Evolutionary conservation across 139 green algal genomes (phyloP).

Genomic region (Astrephomene gubernaculifera): DNA sequence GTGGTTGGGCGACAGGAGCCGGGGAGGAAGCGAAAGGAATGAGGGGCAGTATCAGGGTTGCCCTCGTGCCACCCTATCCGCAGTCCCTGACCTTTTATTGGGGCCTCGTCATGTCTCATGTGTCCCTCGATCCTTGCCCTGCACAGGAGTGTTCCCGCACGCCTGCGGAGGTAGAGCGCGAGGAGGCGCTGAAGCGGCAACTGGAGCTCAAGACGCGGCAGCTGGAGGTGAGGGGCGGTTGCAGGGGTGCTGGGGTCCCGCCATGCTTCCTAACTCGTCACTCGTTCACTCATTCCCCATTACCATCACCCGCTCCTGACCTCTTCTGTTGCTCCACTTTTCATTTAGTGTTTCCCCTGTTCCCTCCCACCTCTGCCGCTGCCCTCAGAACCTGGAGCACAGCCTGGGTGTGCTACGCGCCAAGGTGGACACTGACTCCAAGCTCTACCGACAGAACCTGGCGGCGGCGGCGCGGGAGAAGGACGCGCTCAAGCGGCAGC

Average conservation of each 20-base stretch:
- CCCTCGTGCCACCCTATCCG: no score
- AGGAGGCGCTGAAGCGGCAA: constrained; percentile 38
- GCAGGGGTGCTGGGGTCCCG: no score
- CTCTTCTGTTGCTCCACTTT: no score
- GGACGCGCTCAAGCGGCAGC: constrained; percentile 43
- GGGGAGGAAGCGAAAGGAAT: no score
- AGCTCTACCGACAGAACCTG: constrained; percentile 35
- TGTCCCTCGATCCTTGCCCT: background rate
- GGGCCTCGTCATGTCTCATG: no score
- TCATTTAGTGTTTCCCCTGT: no score
- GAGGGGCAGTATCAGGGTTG: no score
- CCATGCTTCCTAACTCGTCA: no score
- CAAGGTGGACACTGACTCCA: constrained; percentile 36
- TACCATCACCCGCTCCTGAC: no score
- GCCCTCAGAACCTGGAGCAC: constrained; percentile 30
- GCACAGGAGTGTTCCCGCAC: constrained; percentile 48
- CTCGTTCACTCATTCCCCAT: no score
- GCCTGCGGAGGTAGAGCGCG: constrained; percentile 43
- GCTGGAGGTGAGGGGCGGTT: constrained; percentile 29
- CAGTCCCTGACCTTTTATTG: no score
- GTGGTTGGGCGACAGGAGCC: background rate
- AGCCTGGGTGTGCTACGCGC: constrained; percentile 18
- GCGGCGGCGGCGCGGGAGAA: constrained; percentile 32
- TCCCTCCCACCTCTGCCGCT: background rate
- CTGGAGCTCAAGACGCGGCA: constrained; percentile 39